phyloP scores from a whole-genome alignment of 345 rosid species.

The Pistacia integerrima region DNA sequence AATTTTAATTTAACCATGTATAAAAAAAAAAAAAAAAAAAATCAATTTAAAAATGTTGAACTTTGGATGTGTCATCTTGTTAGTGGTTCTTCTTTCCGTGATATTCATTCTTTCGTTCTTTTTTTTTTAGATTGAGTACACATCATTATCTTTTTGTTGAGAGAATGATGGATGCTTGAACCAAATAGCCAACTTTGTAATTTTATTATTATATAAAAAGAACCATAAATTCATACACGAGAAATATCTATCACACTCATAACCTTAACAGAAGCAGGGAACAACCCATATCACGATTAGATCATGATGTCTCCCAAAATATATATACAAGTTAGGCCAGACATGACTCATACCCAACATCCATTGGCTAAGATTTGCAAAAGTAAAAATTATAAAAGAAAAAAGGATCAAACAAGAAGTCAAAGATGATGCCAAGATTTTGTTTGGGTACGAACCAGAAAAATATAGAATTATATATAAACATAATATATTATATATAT shows the following conservation, averaged over 20 bases:
- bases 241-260: background rate
- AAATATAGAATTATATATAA: constrained; percentile 6
- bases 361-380: constrained; percentile 34
- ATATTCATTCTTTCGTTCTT: no score
- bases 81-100: no score
- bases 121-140: background rate
- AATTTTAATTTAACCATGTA: background rate
- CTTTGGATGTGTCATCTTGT: no score
- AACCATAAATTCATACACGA: no score
- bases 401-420: constrained; percentile 12
- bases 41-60: no score
- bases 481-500: background rate
- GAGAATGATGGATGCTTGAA: background rate
- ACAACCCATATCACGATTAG: constrained; percentile 22
- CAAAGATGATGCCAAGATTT: constrained; percentile 39
- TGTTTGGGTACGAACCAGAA: constrained; percentile 19
- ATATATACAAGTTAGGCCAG: constrained; percentile 20
- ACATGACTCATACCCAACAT: constrained; percentile 20
- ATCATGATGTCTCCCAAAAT: constrained; percentile 26
- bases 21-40: no score
- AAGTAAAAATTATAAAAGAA: constrained; percentile 1
- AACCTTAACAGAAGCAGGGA: constrained; percentile 9
- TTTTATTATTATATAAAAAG: background rate
- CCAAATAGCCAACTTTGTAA: background rate
- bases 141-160: background rate